Conservation (phyloP, 352 stramenopile genomes). For the Phytophthora pinifolia region DNA sequence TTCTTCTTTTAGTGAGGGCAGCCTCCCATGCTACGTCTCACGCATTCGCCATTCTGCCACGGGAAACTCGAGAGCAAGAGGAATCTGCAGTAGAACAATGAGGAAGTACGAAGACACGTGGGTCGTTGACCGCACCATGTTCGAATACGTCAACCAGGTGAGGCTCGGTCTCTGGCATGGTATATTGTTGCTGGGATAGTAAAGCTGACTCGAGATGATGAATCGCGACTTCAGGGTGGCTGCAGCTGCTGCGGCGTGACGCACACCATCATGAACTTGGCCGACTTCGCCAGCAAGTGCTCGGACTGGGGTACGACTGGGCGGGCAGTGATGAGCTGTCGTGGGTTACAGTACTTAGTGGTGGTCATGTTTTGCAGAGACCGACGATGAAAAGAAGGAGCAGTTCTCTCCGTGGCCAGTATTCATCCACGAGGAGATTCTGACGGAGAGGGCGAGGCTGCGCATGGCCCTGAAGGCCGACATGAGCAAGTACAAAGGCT, state of each 20-base stretch:
- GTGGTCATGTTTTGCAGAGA: conserved; percentile 55
- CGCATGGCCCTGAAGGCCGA: conserved; percentile 82
- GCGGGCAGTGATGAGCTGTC: background rate
- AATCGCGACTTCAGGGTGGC: conserved; percentile 47
- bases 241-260: conserved; percentile 92
- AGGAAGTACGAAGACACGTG: conserved; percentile 78
- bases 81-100: conserved; percentile 27
- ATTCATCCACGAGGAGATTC: conserved; percentile 93
- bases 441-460: conserved; percentile 88
- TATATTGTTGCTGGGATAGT: background rate
- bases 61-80: conserved; percentile 9
- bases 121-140: conserved; percentile 94
- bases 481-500: conserved; percentile 66
- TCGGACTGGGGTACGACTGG: conserved; percentile 77
- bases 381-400: conserved; percentile 91
- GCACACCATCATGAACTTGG: conserved; percentile 86
- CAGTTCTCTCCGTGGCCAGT: conserved; percentile 77
- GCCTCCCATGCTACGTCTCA: conserved; percentile 9
- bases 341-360: background rate
- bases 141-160: conserved; percentile 92
- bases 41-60: conserved; percentile 14
- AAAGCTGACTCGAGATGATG: background rate
- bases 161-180: background rate
- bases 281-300: conserved; percentile 84
- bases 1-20: conserved; percentile 10